Evolutionary conservation across 2,329 filamentous ascomycete species (phyloP).

Genomic region (Xylariaceae sp.): DNA sequence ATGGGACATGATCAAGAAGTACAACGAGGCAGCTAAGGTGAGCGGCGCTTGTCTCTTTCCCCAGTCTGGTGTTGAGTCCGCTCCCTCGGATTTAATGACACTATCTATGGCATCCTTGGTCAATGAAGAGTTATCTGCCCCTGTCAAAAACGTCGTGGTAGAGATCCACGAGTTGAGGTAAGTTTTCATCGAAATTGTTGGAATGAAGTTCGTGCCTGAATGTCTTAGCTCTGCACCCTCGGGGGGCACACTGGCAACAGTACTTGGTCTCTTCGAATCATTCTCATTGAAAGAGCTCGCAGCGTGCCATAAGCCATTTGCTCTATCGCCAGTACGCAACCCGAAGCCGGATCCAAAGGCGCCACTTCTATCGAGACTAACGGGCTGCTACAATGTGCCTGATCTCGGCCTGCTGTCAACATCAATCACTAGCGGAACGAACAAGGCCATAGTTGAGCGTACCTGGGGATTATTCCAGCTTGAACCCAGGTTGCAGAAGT

Average conservation of each 20-base stretch:
- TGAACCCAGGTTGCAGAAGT: constrained; percentile 36
- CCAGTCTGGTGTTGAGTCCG: constrained; percentile 59
- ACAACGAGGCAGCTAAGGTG: constrained; percentile 47
- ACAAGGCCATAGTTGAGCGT: constrained; percentile 53
- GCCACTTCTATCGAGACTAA: constrained; percentile 41
- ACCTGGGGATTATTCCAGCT: constrained; percentile 58
- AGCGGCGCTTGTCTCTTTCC: constrained; percentile 58
- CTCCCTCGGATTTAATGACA: constrained; percentile 55
- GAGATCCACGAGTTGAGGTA: constrained; percentile 41
- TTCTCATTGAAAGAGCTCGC: constrained; percentile 46
- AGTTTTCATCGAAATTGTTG: constrained; percentile 1
- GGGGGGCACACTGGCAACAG: constrained; percentile 65
- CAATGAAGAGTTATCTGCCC: constrained; percentile 43
- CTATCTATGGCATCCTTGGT: constrained; percentile 49
- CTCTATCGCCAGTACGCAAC: constrained; percentile 52
- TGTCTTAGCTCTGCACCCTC: constrained; percentile 46
- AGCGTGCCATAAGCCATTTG: constrained; percentile 45
- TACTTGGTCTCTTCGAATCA: constrained; percentile 54
- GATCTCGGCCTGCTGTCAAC: constrained; percentile 53
- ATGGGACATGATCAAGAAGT: constrained; percentile 55
- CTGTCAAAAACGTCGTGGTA: constrained; percentile 51
- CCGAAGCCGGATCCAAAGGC: constrained; percentile 26
- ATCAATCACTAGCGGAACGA: constrained; percentile 44
- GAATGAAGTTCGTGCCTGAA: not conserved
- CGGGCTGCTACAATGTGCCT: constrained; percentile 45